phyloP scores from a whole-genome alignment of 2,329 filamentous ascomycete genomes.

The Rachicladosporium sp. region DNA sequence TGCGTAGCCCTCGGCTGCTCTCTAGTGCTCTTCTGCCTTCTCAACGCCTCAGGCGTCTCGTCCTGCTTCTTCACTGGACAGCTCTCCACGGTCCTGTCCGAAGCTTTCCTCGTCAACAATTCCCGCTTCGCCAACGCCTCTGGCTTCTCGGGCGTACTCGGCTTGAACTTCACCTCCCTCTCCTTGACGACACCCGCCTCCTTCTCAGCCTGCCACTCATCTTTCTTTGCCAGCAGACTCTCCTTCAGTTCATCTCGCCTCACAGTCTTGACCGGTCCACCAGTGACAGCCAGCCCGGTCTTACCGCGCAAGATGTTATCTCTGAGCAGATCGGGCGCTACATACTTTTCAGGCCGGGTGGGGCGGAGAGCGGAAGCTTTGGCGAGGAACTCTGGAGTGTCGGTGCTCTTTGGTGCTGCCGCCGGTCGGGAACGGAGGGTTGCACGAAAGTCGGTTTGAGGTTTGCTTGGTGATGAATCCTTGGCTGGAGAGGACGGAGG shows the following conservation, averaged over 20 bases:
- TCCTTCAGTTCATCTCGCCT: conserved; percentile 86
- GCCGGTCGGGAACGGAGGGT: conserved; percentile 55
- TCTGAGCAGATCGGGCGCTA: conserved; percentile 78
- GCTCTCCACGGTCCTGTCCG: conserved; percentile 9
- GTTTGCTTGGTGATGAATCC: conserved; percentile 33
- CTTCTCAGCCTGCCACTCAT: conserved; percentile 39
- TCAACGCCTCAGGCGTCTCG: conserved; percentile 38
- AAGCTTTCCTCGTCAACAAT: conserved; percentile 18
- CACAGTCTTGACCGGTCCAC: conserved; percentile 71
- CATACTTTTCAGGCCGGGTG: conserved; percentile 80
- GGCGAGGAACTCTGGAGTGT: conserved; percentile 67
- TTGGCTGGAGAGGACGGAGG: too few relatives aligned
- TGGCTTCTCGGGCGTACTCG: conserved; percentile 19
- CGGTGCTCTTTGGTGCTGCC: conserved; percentile 25
- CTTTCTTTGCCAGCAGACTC: conserved; percentile 47
- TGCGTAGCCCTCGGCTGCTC: conserved; percentile 15
- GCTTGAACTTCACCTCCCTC: conserved; percentile 13
- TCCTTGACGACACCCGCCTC: conserved; percentile 26
- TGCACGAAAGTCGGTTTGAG: conserved; percentile 59
- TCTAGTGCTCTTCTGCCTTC: conserved; percentile 26
- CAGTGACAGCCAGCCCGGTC: conserved; percentile 60
- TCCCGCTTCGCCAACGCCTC: conserved; percentile 36
- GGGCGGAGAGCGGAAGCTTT: conserved; percentile 76
- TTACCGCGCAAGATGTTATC: conserved; percentile 83
- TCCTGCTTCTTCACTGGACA: conserved; percentile 14